Evolutionary conservation across 352 stramenopile species (phyloP).

Genomic region (Phytophthora idaei): DNA sequence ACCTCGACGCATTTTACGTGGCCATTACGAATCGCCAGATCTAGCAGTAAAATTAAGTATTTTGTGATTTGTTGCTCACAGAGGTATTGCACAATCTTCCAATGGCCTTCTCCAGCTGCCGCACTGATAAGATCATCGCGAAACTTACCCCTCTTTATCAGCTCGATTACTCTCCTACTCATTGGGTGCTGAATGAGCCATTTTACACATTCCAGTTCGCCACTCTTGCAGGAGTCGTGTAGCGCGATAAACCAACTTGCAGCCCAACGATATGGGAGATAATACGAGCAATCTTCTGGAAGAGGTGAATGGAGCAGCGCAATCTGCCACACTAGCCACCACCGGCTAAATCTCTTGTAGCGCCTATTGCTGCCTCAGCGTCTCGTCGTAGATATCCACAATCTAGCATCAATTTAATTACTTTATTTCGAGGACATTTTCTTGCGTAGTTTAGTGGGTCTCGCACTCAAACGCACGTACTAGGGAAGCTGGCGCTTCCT

Average conservation of each 20-base stretch:
- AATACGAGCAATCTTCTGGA: neutral
- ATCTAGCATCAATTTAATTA: neutral
- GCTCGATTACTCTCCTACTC: neutral
- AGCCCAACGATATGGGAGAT: no score
- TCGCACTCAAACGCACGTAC: no score
- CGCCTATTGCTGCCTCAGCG: neutral
- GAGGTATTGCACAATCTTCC: neutral
- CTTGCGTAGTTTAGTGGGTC: neutral
- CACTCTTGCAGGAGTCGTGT: neutral
- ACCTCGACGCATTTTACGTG: neutral
- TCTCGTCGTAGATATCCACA: neutral
- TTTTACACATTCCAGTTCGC: neutral
- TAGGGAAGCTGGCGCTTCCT: no score
- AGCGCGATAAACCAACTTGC: neutral
- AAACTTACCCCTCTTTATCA: neutral
- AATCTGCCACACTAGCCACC: neutral
- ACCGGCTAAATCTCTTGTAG: neutral
- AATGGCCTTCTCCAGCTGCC: neutral
- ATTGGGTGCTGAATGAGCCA: neutral
- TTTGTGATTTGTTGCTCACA: neutral
- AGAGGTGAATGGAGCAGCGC: neutral
- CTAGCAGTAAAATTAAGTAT: neutral
- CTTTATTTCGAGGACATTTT: neutral
- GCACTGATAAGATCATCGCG: neutral
- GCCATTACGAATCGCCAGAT: neutral